Base-by-base conservation (phyloP, 2,329 filamentous ascomycete genomes). In the Calonectria leucothoes region DNA sequence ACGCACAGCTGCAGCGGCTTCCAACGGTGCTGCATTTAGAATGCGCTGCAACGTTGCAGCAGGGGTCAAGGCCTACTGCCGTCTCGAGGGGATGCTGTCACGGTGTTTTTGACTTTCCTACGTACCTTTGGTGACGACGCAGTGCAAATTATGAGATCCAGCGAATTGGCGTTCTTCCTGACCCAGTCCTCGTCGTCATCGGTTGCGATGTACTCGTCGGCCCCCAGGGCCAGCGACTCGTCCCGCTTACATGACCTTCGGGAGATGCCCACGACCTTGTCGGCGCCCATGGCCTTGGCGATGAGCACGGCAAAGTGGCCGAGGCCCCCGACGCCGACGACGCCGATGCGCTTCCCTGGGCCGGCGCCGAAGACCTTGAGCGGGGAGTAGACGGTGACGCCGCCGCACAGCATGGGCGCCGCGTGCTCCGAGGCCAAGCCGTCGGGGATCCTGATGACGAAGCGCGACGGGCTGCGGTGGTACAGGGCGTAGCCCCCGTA, bases 401-500 rank as follows among this genome's bases (percentile, higher is more conserved):
- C 95, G 14, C 94, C 95, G 83, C 95, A 97, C 73, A 97, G 89
- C 93, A 95, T 95, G 1, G 94, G 94, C 1, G 94, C 94, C 0
- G 93, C 94, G 51, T 91, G 83, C 57, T 86, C 86, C 45, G 88
- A 88, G 1, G 86, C 81, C 31, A 97, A 88, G 51, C 88, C 90
- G 14, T 94, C 93, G 7, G 94, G 95, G 76, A 97, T 96, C 81
- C 92, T 93, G 81, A 91, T 88, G 45, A 90, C 88, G n/a, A 82
- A 82, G 42, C 74, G 74, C 0, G 78, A 77, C 0, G 76, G 76
- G n/a, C 71, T 75, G 6, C 79, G 78, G 27, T 81, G 74, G 35
- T 79, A 80, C 0, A 72, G 15, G 2, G 90, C 88, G 79, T 91
- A 92, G 12, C 91, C 91, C 57, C 91, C 89, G 84, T 92, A 87